Percentiles rank a stretch among this genome's conserved stretches.
These are phyloP conservation scores for Penicillium thymicola DNA, from an alignment of 2,329 filamentous ascomycete genomes.

Conservation along the genomic window DNA sequence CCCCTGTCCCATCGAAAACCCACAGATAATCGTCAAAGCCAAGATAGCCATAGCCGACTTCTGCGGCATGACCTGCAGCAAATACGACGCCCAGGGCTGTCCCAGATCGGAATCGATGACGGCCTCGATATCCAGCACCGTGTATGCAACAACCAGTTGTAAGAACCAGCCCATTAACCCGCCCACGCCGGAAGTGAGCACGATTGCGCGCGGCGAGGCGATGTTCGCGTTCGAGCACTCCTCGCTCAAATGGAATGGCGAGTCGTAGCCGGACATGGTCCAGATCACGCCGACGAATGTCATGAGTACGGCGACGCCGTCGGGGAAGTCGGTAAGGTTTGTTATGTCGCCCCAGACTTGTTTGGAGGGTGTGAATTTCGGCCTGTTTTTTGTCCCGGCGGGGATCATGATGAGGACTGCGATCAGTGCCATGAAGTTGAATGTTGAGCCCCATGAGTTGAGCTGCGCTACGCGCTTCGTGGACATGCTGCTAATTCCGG, in stretches of 20 bases:
- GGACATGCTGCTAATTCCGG: slow-evolving; percentile 65
- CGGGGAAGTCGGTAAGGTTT: slow-evolving; percentile 63
- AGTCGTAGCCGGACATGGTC: slow-evolving; percentile 67
- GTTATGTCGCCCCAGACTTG: slow-evolving; percentile 66
- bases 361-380: slow-evolving; percentile 57
- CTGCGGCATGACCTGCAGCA: slow-evolving; percentile 62
- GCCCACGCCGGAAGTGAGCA: slow-evolving; percentile 64
- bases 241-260: slow-evolving; percentile 69
- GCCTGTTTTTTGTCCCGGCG: slow-evolving; percentile 53
- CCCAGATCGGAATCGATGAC: slow-evolving; percentile 61
- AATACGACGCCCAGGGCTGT: slow-evolving; percentile 68
- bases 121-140: slow-evolving; percentile 60
- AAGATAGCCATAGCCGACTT: slow-evolving; percentile 62
- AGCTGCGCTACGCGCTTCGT: slow-evolving; percentile 68
- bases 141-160: slow-evolving; percentile 71
- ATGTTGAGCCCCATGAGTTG: slow-evolving; percentile 66
- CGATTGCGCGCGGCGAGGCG: slow-evolving; percentile 68
- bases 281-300: slow-evolving; percentile 68
- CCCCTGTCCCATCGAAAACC: slow-evolving; percentile 70
- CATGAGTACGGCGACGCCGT: slow-evolving; percentile 67
- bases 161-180: slow-evolving; percentile 69
- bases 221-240: slow-evolving; percentile 72
- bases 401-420: slow-evolving; percentile 68
- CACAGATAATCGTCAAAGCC: slow-evolving; percentile 63
- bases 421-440: slow-evolving; percentile 67